Base-by-base conservation (phyloP, 2,329 filamentous ascomycete genomes). In the Stromatinia cepivora region DNA sequence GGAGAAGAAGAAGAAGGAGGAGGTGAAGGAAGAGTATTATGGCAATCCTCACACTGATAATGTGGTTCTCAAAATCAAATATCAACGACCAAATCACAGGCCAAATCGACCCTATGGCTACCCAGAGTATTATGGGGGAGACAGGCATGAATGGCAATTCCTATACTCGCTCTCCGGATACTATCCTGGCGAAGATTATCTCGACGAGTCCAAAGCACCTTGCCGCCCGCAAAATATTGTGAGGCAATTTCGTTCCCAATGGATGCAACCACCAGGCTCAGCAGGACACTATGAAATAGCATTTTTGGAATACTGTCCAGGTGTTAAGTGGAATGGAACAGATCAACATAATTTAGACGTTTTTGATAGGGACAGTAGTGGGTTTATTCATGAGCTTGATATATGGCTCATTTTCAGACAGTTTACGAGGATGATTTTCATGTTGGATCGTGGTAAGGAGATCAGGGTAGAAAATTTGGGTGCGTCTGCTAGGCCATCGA, bases 271-370 rank as follows among this genome's bases (percentile, higher is more conserved):
- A 17, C 28, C 28, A 17, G 7, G 3, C 9, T 8, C 8, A 34
- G 3, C 2, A 10, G n/a, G 36, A 4, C 10, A 13, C 31, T 25
- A 62, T 62, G 22, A 11, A 17, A 6, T 63, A 6, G 25, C 22
- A 28, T 63, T 63, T 25, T 52, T 63, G 46, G 59, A 63, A 52
- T 63, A 39, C 50, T 63, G 59, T 22, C 59, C 59, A 7, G 59
- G 59, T 28, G 6, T 63, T 39, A 8, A n/a, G 11, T 63, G 46
- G 31, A 4, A 28, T 1, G 9, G 20, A 5, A 52, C 1, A 4
- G 9, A 3, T 15, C 39, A n/a, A 3, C 17, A 63, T 52, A 34
- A 63, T 17, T 50, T 63, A 8, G 31, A 22, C 0, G 31, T 63
- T 10, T 63, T 63, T 25, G 46, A 63, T 52, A 11, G 17, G 22